These are phyloP conservation scores for Ceratobasidium sp. DNA, from an alignment of 1,284 basidiomycete species.

Conservation along the genomic window DNA sequence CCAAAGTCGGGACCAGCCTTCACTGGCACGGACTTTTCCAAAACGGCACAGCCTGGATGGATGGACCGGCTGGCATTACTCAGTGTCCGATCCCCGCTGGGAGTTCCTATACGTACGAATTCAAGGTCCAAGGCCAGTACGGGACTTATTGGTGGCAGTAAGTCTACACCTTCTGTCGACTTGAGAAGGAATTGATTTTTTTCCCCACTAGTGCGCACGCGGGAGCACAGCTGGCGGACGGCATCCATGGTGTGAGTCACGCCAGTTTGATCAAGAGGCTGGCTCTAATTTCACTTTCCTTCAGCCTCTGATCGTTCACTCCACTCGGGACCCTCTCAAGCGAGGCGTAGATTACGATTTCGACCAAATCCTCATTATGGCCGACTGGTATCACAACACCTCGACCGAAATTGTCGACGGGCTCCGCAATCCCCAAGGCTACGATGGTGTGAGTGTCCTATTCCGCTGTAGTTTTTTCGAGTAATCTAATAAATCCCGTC, in stretches of 20 bases:
- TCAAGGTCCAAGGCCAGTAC: constrained; percentile 47
- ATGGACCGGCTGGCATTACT: constrained; percentile 57
- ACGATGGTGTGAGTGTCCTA: constrained; percentile 49
- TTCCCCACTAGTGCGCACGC: constrained; percentile 37
- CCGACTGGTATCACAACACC: constrained; percentile 52
- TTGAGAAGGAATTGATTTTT: no score
- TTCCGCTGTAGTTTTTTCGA: no score
- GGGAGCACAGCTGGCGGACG: constrained; percentile 22
- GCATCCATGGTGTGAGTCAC: constrained; percentile 45
- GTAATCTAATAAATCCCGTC: no score
- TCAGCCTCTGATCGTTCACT: constrained; percentile 52
- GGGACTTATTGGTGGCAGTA: constrained; percentile 53
- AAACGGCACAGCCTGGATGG: constrained; percentile 55
- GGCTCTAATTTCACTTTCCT: not conserved
- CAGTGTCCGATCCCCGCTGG: constrained; percentile 62
- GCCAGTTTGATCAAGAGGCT: constrained; percentile 29
- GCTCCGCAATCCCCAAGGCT: constrained; percentile 49
- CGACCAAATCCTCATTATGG: constrained; percentile 51
- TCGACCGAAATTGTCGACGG: constrained; percentile 47
- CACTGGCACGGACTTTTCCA: constrained; percentile 58
- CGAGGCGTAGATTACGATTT: constrained; percentile 50
- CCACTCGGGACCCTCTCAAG: constrained; percentile 46
- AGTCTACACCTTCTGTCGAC: no score
- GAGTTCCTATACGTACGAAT: constrained; percentile 58
- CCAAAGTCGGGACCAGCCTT: constrained; percentile 51